Conservation (phyloP, 768 basidiomycete genomes). For the Trametes coccinea region DNA sequence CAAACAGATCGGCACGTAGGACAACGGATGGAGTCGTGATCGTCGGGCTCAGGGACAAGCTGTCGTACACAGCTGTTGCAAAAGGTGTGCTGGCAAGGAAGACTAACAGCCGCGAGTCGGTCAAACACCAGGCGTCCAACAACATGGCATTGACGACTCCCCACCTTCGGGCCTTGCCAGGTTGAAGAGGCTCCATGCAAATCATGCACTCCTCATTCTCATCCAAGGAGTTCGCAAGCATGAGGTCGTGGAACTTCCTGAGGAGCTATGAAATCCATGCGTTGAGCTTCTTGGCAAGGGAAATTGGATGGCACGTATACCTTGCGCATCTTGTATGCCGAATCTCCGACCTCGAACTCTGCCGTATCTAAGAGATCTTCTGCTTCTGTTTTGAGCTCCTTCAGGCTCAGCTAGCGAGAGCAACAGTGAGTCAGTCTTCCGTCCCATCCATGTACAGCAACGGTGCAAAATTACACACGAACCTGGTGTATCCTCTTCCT, state of each 20-base stretch:
- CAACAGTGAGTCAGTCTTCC: neutral
- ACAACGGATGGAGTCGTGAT: conserved; percentile 34
- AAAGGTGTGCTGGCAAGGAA: conserved; percentile 45
- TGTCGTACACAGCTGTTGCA: conserved; percentile 41
- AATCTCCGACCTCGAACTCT: conserved; percentile 35
- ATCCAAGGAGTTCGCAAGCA: conserved; percentile 38
- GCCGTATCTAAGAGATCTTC: conserved; percentile 36
- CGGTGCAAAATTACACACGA: neutral
- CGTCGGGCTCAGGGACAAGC: conserved; percentile 22
- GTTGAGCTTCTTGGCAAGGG: neutral
- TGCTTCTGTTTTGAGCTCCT: conserved; percentile 40
- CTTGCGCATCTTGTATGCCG: conserved; percentile 43
- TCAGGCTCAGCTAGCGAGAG: conserved; percentile 29
- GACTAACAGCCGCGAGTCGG: conserved; percentile 27
- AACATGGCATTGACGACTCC: neutral
- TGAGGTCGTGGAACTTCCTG: conserved; percentile 40
- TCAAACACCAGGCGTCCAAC: no score
- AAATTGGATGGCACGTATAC: conserved; percentile 23
- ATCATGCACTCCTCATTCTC: conserved; percentile 42
- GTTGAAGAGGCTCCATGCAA: conserved; percentile 37
- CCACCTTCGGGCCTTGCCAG: conserved; percentile 40
- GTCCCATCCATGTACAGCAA: no score
- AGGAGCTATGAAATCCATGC: conserved; percentile 35
- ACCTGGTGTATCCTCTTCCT: conserved; percentile 28
- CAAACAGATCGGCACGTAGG: conserved; percentile 38